These are phyloP conservation scores for Rhodocollybia butyracea DNA, from an alignment of 768 basidiomycete genomes.

Conservation along the genomic window DNA sequence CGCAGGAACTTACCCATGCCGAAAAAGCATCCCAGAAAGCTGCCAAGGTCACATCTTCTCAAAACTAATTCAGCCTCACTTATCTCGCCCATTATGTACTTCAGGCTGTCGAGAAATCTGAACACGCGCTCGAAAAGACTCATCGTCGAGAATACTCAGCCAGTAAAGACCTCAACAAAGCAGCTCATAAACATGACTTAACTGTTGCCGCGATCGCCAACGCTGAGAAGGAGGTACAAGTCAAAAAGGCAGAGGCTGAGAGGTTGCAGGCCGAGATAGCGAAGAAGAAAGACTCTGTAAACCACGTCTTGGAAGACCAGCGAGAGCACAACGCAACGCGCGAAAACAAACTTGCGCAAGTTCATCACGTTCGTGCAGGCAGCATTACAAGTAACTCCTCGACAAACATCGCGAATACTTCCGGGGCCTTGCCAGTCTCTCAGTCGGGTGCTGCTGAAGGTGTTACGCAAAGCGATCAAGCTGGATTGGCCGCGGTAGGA, in stretches of 20 bases:
- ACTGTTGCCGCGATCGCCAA: conserved; percentile 33
- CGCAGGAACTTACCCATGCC: conserved; percentile 39
- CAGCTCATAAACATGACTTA: conserved; percentile 41
- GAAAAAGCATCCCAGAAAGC: conserved; percentile 46
- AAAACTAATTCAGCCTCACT: not conserved
- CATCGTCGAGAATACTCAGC: conserved; percentile 42
- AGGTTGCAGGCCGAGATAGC: conserved; percentile 5
- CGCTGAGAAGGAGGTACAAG: conserved; percentile 30
- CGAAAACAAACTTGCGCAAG: conserved; percentile 11
- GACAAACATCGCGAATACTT: too few species aligned
- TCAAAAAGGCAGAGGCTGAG: conserved; percentile 18
- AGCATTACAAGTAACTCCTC: not conserved
- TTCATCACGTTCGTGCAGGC: conserved; percentile 11
- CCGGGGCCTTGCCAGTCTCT: not conserved
- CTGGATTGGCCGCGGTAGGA: not conserved
- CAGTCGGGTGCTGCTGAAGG: not conserved
- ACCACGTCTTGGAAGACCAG: conserved; percentile 3
- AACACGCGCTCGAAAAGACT: conserved; percentile 39
- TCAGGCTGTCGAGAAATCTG: conserved; percentile 45
- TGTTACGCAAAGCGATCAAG: not conserved
- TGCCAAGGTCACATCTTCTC: conserved; percentile 29
- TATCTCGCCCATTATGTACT: not conserved
- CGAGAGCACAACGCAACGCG: conserved; percentile 15
- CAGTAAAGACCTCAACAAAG: conserved; percentile 42
- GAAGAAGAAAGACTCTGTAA: not conserved